Base-by-base conservation (phyloP, 2,329 filamentous ascomycete species). In the Dactylellina haptotyla region DNA sequence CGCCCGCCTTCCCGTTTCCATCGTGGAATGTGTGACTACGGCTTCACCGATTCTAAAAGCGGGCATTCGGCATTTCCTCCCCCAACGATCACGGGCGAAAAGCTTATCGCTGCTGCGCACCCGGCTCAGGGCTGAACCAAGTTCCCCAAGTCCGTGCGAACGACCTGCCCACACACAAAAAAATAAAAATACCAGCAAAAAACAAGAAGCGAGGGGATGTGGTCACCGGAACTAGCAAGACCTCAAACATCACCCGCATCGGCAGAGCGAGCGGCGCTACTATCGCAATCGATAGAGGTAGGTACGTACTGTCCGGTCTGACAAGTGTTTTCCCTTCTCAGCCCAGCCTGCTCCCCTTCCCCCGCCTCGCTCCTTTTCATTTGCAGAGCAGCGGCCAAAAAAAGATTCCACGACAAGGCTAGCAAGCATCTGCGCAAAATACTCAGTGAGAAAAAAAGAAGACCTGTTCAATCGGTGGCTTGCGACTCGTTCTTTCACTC, bases 121-220 rank as follows among this genome's bases (percentile, higher is more conserved):
- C n/a, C n/a, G n/a, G n/a, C 14, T 53, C 62, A 65, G 61, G 61
- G 62, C 62, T 65, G 62, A 65, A 64, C 48, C 59, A 64, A 64
- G 58, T 53, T 53, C 28, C 37, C 45, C 28, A 50, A 58, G 51
- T 59, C 63, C 34, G 53, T 67, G 63, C 63, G 63, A 59, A 41
- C 41, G 26, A 45, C n/a, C n/a, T n/a, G 12, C 56, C 12, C 32
- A 23, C 32, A 48, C n/a, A 59, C 12, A 16, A 4, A 54, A 54
- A 34, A 57, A 50, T 57, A 58, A 41, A 66, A 37, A 39, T 9
- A n/a, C n/a, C n/a, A n/a, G n/a, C n/a, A 48, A 32, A 48, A 51
- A 30, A 46, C 8, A 43, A 20, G 43, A 57, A 30, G 20, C 23
- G 48, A 53, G 54, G 50, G 46, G 20, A 57, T 66, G n/a, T n/a